Conservation (phyloP, 2,329 filamentous ascomycete species). For the Fusarium oxysporum region DNA sequence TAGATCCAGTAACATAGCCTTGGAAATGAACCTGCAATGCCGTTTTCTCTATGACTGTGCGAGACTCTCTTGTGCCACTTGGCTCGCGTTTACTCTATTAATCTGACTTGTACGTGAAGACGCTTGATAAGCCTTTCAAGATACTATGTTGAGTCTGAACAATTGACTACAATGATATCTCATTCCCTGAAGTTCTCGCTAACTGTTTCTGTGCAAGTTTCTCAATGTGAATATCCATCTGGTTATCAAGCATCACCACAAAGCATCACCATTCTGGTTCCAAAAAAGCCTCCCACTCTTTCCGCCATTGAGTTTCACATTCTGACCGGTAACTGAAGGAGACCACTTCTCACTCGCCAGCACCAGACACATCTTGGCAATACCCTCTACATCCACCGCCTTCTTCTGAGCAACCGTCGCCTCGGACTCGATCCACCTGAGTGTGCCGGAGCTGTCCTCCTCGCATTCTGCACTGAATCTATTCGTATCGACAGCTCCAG, state of each 20-base stretch:
- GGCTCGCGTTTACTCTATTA: rapidly evolving
- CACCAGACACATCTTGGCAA: background rate
- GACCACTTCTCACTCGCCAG: background rate
- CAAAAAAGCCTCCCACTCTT: background rate
- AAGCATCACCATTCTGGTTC: background rate
- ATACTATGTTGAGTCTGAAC: rapidly evolving
- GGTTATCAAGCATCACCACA: background rate
- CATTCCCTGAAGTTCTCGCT: rapidly evolving
- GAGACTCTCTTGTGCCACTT: rapidly evolving
- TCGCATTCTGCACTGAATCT: background rate
- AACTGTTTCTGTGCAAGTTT: rapidly evolving
- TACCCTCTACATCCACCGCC: background rate
- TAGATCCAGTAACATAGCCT: rapidly evolving
- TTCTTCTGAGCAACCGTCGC: background rate
- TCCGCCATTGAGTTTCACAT: rapidly evolving
- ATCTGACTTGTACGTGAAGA: no score
- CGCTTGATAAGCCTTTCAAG: background rate
- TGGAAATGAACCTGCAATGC: rapidly evolving
- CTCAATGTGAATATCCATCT: rapidly evolving
- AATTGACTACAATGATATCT: rapidly evolving
- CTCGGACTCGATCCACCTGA: background rate
- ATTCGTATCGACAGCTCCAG: background rate
- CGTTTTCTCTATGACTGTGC: rapidly evolving
- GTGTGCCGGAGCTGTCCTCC: no score
- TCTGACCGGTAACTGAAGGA: background rate